phyloP scores from a whole-genome alignment of 306 rosid genomes.

The Macrotyloma uniflorum region DNA sequence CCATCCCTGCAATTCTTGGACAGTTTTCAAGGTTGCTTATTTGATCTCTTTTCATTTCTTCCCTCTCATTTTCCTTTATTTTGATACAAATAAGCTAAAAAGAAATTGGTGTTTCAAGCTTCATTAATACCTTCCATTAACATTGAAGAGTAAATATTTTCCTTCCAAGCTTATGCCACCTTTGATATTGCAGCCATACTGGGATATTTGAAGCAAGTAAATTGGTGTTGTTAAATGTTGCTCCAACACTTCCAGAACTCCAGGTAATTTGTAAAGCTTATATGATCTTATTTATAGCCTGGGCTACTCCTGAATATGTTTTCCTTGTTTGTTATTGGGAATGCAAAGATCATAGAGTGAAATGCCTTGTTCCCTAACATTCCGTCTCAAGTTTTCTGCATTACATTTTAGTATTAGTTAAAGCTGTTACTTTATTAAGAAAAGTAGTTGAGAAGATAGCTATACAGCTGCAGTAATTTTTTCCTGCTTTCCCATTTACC shows the following conservation, averaged over 20 bases:
- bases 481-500: not conserved
- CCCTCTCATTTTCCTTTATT: conserved; percentile 9
- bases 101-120: not conserved
- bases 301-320: not conserved
- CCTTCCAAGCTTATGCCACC: conserved; percentile 43
- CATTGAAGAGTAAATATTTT: not conserved
- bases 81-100: conserved; percentile 7
- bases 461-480: not conserved
- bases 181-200: conserved; percentile 83
- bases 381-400: conserved; percentile 17
- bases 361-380: not conserved
- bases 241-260: conserved; percentile 90
- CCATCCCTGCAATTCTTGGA: conserved; percentile 98
- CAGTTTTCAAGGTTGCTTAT: conserved; percentile 89
- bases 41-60: conserved; percentile 17
- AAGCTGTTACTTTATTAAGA: conserved; percentile 14
- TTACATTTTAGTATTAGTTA: not conserved
- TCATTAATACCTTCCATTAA: conserved; percentile 14
- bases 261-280: conserved; percentile 62
- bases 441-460: conserved; percentile 20
- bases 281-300: not conserved
- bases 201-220: conserved; percentile 98
- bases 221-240: conserved; percentile 78
- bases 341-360: conserved; percentile 24
- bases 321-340: conserved; percentile 25